Evolutionary conservation across 345 rosid species (phyloP), one percentile per base, ranked within the genome.

Genomic region (Schrenkiella parvula): DNA sequence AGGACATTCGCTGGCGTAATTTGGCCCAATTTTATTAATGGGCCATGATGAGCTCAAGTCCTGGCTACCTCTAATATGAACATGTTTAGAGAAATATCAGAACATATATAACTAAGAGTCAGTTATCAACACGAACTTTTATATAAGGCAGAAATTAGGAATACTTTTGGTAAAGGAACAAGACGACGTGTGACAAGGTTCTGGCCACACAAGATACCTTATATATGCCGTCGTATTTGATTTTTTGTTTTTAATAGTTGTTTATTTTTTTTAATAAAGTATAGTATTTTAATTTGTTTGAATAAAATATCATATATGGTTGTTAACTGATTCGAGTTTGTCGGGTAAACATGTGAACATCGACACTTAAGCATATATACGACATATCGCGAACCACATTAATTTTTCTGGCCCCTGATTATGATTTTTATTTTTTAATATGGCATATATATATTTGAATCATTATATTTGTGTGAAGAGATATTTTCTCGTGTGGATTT

Each of bases 341-440:
- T 66, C 55, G 46, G 62, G 55, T 12, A 21, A 66, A 48, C 78
- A 66, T 66, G 78, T 57, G 78, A 59, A 66, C 68, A 50, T 58
- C 47, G 38, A 39, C 54, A 31, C 43, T 47, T 56, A 44, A 28
- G 37, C 19, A 19, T n/a, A n/a, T n/a, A n/a, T 10, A 56, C 41
- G 64, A 66, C 58, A 46, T 23, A 29, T 50, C 44, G 41, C 34
- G 17, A 25, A 46, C 35, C 42, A 65, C 53, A 66, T 56, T 46
- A 21, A 18, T 4, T 35, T 5, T 34, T 47, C 15, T 54, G 38
- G 5, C 28, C 46, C 57, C 28, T 22, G 34, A 23, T 72, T 32
- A 64, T 55, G 22, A 17, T 42, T 15, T 31, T 9, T 39, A 31
- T 15, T 31, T 9, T 39, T 62, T 39, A 12, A 54, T 56, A 2